These are phyloP conservation scores for Candida ortonii DNA, from an alignment of 805 yeast genomes.

Conservation along the genomic window DNA sequence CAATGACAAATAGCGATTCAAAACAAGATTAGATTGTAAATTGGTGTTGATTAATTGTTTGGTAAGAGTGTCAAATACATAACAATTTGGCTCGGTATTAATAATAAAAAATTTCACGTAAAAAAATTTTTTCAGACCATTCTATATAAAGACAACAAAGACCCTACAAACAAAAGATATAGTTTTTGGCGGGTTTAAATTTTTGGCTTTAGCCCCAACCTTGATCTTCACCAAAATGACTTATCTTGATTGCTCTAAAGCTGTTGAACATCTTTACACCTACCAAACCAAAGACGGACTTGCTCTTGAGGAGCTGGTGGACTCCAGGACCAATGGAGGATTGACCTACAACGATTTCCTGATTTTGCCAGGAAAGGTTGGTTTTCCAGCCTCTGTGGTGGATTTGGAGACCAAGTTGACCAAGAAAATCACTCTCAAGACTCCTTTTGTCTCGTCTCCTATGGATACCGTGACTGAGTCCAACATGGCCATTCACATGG, in stretches of 20 bases:
- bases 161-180: too few relatives aligned
- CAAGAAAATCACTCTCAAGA: constrained; percentile 83
- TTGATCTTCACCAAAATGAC: too few relatives aligned
- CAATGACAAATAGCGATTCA: too few relatives aligned
- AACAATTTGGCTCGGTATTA: too few relatives aligned
- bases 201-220: constrained; percentile 23
- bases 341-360: constrained; percentile 96
- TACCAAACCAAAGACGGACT: constrained; percentile 82
- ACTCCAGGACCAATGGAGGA: constrained; percentile 89
- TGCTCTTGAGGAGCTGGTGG: constrained; percentile 79
- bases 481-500: constrained; percentile 98
- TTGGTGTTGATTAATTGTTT: too few relatives aligned
- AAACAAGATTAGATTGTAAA: too few relatives aligned
- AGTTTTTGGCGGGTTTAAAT: constrained; percentile 11
- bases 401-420: constrained; percentile 83
- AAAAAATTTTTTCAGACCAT: not conserved
- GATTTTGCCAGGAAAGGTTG: constrained; percentile 91
- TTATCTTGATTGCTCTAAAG: constrained; percentile 48
- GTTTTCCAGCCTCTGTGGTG: constrained; percentile 79
- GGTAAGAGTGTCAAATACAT: too few relatives aligned
- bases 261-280: constrained; percentile 61
- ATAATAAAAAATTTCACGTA: too few relatives aligned
- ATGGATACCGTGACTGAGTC: constrained; percentile 99
- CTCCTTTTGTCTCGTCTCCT: constrained; percentile 97
- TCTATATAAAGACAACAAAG: too few relatives aligned